These are phyloP conservation scores for Euptelea pleiosperma DNA, from an alignment of 164 flowering plant species.

Conservation along the genomic window DNA sequence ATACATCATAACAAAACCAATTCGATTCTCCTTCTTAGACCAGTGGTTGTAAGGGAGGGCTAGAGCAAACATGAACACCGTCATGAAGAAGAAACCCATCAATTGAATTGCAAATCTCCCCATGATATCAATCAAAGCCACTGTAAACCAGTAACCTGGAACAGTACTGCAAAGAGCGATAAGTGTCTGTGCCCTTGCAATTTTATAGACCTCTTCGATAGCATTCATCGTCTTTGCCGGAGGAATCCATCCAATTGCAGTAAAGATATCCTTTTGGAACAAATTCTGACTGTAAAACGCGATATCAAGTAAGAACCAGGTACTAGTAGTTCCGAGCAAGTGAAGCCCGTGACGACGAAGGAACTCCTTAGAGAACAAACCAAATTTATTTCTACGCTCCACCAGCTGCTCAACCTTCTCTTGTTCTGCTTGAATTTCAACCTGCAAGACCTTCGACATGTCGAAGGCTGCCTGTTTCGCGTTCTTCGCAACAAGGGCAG, in stretches of 20 bases:
- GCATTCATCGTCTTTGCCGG: slow-evolving; percentile 61
- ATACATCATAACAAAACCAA: slow-evolving; percentile 58
- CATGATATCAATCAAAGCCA: slow-evolving; percentile 55
- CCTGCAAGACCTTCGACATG: slow-evolving; percentile 43
- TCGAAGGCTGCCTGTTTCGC: slow-evolving; percentile 61
- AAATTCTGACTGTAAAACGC: slow-evolving; percentile 74
- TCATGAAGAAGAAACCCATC: slow-evolving; percentile 76
- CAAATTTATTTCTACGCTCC: slow-evolving; percentile 17
- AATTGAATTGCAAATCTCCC: slow-evolving; percentile 69
- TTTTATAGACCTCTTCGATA: slow-evolving; percentile 48
- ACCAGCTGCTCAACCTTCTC: slow-evolving; percentile 20
- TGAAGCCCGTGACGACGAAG: slow-evolving; percentile 47
- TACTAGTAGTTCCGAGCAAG: slow-evolving; percentile 54
- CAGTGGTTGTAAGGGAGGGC: slow-evolving; percentile 69
- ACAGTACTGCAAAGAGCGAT: slow-evolving; percentile 75
- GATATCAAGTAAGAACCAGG: slow-evolving; percentile 70
- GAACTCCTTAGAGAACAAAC: slow-evolving; percentile 46
- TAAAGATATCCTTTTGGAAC: slow-evolving; percentile 75
- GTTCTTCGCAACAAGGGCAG: slow-evolving; percentile 76
- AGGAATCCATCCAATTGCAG: slow-evolving; percentile 62
- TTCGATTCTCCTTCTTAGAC: slow-evolving; percentile 45
- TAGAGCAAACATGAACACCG: slow-evolving; percentile 70
- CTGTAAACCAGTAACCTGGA: slow-evolving; percentile 90
- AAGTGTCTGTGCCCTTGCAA: slow-evolving; percentile 62
- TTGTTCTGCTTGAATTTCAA: slow-evolving; percentile 17